Base-by-base conservation (phyloP, 1,284 basidiomycete genomes). In the Cryptococcus floricola region DNA sequence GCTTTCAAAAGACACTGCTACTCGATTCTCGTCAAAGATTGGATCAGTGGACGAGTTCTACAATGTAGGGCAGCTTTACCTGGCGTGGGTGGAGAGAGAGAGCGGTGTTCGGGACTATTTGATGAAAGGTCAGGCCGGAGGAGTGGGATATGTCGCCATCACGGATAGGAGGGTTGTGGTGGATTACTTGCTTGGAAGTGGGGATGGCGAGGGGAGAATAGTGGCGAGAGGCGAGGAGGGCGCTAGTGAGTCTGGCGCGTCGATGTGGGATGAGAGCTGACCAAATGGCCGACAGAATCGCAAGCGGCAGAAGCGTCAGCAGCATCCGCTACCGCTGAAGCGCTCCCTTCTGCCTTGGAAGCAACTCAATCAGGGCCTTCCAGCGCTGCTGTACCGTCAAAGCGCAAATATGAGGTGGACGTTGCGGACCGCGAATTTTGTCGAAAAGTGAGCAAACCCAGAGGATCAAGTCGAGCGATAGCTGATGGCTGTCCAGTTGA, bases 91-190 rank as follows among this genome's bases (percentile, higher is more conserved):
- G 1, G 80, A 88, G 41, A 81, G 84, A 48, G 87, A 89, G 68
- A 83, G 83, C 0, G 80, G 84, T 1, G 84, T 85, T 38, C 87
- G 86, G 25, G 90, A 93, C 65, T 96, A 95, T 75, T 85, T 94
- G 82, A 87, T 86, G 73, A 86, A 88, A 65, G 86, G 86, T 4
- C 81, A 89, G 59, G 86, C 88, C 65, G 82, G 81, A 52, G 87
- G 87, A 1, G 77, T 91, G 31, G 80, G 71, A 6, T 89, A 91
- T 70, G 89, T 95, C 44, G 86, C 88, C 66, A 85, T 91, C 42
- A 90, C 89, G 2, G 91, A 94, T 76, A 80, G 91, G 59, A 89
- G 88, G 76, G 81, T 80, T 41, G 84, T 94, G 0, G 83, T 89
- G 27, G 90, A 92, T 54, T 95, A 87, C 84, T 71, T 96, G 50